Conservation (phyloP, 2,329 filamentous ascomycete genomes). For the Aspergillus persii region DNA sequence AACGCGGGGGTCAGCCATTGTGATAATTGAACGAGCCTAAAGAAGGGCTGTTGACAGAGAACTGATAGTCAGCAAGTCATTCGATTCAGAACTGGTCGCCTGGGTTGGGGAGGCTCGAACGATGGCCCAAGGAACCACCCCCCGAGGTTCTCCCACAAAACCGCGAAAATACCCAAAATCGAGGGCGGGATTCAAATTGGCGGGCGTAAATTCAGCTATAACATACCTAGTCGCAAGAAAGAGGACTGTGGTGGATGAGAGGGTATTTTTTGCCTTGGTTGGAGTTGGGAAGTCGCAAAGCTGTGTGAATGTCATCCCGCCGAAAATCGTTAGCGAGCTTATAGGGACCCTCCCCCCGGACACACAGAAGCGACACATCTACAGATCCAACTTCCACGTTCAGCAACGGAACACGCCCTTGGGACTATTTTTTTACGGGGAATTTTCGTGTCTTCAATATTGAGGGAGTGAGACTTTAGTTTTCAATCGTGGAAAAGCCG, state of each 20-base stretch:
- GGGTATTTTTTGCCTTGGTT: constrained; percentile 38
- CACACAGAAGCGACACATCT: constrained; percentile 31
- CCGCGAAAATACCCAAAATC: constrained; percentile 23
- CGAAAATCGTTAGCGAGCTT: constrained; percentile 47
- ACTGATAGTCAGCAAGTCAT: constrained; percentile 18
- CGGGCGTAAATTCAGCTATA: constrained; percentile 19
- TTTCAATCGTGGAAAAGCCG: background rate
- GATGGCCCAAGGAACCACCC: constrained; percentile 20
- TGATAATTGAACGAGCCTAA: constrained; percentile 26
- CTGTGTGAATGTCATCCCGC: constrained; percentile 41
- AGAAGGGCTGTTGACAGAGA: constrained; percentile 4
- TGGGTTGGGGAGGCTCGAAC: constrained; percentile 17
- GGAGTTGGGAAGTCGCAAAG: constrained; percentile 35
- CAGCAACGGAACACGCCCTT: background rate
- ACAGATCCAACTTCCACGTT: background rate
- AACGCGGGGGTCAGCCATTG: constrained; percentile 97
- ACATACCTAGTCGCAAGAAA: constrained; percentile 37
- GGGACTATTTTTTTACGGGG: background rate
- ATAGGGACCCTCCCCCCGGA: constrained; percentile 31
- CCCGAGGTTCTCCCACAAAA: constrained; percentile 14
- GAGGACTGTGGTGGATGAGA: constrained; percentile 34
- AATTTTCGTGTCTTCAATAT: background rate
- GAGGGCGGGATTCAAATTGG: constrained; percentile 18
- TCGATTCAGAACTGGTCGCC: constrained; percentile 1
- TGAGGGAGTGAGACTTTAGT: background rate